Base-by-base conservation (phyloP, 768 basidiomycete genomes). In the Coprinopsis sp. region DNA sequence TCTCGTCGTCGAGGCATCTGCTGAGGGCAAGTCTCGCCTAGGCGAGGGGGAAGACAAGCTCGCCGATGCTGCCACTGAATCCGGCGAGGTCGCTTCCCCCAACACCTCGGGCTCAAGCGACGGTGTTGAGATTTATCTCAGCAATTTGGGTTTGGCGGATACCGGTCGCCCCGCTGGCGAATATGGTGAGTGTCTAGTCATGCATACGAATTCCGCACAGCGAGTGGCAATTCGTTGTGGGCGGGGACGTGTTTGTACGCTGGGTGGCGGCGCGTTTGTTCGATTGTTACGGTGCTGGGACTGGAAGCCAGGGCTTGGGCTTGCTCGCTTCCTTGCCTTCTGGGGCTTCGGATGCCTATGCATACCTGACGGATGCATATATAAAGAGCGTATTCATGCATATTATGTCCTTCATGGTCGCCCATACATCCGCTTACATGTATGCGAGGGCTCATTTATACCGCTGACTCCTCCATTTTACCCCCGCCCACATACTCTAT, bases 81-180 rank as follows among this genome's bases (percentile, higher is more conserved):
- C 29, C 12, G 23, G 38, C 24, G 13, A 22, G 16, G 31, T 21
- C 13, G 40, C n/a, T n/a, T 33, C 38, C 19, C 3, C 21, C 37
- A 18, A 47, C 22, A 5, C 23, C 7, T 47, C 46, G n/a, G 14
- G 45, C 25, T 54, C 53, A 6, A 51, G 49, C 45, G 51, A 51
- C 21, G 65, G 63, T 21, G 59, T 69, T 30, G 68, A 70, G 51
- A 68, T 69, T 14, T 68, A 67, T 44, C 58, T 70, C 34, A 59
- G 60, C 40, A 57, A 58, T 37, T 60, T 64, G 34, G 61, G 59
- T 19, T 53, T 67, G 49, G 58, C 64, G 47, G 58, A 65, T 47
- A 47, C 6, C 22, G 37, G 37, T 6, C 37, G 16, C 6, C 23
- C n/a, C 6, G 24, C 23, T 42, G 47, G 19, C 7, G 11, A 6